phyloP scores from a whole-genome alignment of 257 asterid species.

The Gynochthodes officinalis region DNA sequence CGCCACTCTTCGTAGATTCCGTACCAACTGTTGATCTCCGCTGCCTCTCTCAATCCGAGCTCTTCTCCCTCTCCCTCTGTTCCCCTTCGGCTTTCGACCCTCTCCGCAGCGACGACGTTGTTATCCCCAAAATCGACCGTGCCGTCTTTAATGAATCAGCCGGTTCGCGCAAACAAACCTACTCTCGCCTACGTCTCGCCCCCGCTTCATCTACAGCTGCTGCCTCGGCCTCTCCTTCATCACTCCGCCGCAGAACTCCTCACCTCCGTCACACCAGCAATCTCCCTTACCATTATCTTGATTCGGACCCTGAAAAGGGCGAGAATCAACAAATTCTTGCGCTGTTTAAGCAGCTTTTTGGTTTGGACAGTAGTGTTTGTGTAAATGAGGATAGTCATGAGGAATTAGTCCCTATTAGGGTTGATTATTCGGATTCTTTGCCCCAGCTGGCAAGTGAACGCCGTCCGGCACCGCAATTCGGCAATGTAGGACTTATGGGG shows the following conservation, averaged over 20 bases:
- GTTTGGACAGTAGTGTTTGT: slow-evolving; percentile 20
- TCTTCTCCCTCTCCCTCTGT: slow-evolving; percentile 62
- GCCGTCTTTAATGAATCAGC: slow-evolving; percentile 89
- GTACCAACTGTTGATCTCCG: slow-evolving; percentile 64
- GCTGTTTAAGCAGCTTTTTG: slow-evolving; percentile 53
- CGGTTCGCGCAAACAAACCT: slow-evolving; percentile 83
- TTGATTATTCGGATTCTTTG: slow-evolving; percentile 41
- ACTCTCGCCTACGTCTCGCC: slow-evolving; percentile 79
- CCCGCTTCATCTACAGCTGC: slow-evolving; percentile 45
- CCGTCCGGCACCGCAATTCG: neutral
- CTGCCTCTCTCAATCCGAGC: slow-evolving; percentile 70
- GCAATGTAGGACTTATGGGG: slow-evolving; percentile 26
- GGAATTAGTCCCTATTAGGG: slow-evolving; percentile 41
- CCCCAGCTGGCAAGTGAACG: slow-evolving; percentile 9
- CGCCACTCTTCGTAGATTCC: slow-evolving; percentile 42
- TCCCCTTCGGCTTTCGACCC: slow-evolving; percentile 53
- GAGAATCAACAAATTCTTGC: slow-evolving; percentile 39
- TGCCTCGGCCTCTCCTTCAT: slow-evolving; percentile 26
- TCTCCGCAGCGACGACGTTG: slow-evolving; percentile 57
- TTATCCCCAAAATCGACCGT: slow-evolving; percentile 72
- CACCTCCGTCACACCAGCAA: slow-evolving; percentile 48
- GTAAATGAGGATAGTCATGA: slow-evolving; percentile 20
- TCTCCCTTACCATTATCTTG: slow-evolving; percentile 15
- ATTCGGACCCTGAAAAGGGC: slow-evolving; percentile 50
- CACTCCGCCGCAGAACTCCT: slow-evolving; percentile 64